Conservation (phyloP, 768 basidiomycete genomes). For the Kwoniella europaea region DNA sequence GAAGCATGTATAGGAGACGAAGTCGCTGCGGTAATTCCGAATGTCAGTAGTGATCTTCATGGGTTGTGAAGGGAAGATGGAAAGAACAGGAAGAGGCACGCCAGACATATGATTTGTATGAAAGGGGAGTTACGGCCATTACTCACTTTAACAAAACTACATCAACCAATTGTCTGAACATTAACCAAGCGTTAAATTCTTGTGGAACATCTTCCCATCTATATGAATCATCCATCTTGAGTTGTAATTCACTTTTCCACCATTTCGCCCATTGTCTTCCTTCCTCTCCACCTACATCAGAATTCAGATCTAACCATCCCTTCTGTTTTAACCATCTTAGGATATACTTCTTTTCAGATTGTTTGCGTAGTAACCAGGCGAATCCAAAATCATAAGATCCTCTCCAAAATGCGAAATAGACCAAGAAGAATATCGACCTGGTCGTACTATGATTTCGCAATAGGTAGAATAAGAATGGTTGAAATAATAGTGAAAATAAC, state of each 20-base stretch:
- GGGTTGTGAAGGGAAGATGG: neutral
- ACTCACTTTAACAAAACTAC: conserved; percentile 92
- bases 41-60: neutral
- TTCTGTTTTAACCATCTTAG: conserved; percentile 75
- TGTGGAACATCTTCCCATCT: conserved; percentile 89
- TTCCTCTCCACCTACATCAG: conserved; percentile 38
- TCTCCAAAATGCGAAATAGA: conserved; percentile 94
- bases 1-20: conserved; percentile 91
- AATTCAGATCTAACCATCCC: conserved; percentile 80
- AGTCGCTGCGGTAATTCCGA: conserved; percentile 70
- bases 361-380: conserved; percentile 90
- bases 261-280: conserved; percentile 69
- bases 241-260: conserved; percentile 82
- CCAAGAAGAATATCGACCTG: conserved; percentile 72
- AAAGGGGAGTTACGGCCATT: neutral
- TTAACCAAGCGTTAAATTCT: conserved; percentile 95
- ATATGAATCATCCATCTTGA: conserved; percentile 94
- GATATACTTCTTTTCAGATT: conserved; percentile 95
- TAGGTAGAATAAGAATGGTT: conserved; percentile 71
- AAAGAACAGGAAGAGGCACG: too few species aligned
- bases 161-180: conserved; percentile 95
- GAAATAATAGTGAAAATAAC: conserved; percentile 75
- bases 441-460: conserved; percentile 62
- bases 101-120: too few species aligned
- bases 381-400: conserved; percentile 89